Evolutionary conservation across 257 asterid genomes (phyloP), one percentile per base, ranked within the genome.

Genomic region (Solanum stenotomum): DNA sequence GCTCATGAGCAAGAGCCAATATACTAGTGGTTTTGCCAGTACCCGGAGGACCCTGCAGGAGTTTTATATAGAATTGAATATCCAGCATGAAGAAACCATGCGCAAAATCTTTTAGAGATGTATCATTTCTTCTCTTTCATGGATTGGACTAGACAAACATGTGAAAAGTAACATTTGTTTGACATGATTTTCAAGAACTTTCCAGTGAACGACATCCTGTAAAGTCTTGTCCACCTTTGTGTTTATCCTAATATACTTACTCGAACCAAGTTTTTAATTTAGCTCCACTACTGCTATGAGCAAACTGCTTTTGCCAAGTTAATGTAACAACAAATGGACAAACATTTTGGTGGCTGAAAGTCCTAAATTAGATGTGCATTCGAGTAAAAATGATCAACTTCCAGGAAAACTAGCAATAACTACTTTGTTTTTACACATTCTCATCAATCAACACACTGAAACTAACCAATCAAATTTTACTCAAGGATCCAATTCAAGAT

Each of bases 11-110:
- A 89, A 97, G 98, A 56, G 99, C 99, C 87, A 97, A 89, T 56
- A 96, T 95, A 91, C 99, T 96, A 31, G 98, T 96, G 27, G 99
- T 96, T 93, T 97, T 96, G 67, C 99, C 99, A 34, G 99, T 97
- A 88, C 99, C 99, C 56, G 99, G 99, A 78, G 99, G 98, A 72
- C 99, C 99, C 99, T 96, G 88, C 75, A 87, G 44, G 49, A 46
- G 74, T 38, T 88, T 11, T 65, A n/a, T 15, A 40, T 1, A 34
- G 61, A 33, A 37, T 38, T 2, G 27, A 65, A 86, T 20, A 88
- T 70, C 11, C 40, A 52, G 33, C 42, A 86, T 13, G 56, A 82
- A 52, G 31, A 16, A 63, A 86, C 8, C 35, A 34, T 8, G 9
- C 14, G 1, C 27, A 56, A 27, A 13, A 4, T 84, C 34, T 16